Percentiles rank a stretch among this genome's conserved stretches.
These are phyloP conservation scores for Scedosporium minutisporum DNA, from an alignment of 2,329 filamentous ascomycete species.

Conservation along the genomic window DNA sequence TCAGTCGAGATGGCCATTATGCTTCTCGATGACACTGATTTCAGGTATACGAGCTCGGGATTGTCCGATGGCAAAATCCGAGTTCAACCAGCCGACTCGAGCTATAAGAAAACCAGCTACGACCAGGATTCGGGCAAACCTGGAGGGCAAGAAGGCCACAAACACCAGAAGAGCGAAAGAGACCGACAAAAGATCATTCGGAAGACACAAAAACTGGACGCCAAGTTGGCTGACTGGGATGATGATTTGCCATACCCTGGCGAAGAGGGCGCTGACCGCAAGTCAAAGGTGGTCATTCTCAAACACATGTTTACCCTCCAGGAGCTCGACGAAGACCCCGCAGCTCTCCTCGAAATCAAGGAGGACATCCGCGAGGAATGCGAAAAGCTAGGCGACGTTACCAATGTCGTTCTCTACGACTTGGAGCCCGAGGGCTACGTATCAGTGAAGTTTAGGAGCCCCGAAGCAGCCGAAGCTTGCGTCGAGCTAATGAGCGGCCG, in stretches of 20 bases:
- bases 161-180: constrained; percentile 44
- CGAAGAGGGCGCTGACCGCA: constrained; percentile 26
- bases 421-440: constrained; percentile 76
- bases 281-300: constrained; percentile 71
- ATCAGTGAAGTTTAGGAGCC: constrained; percentile 69
- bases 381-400: constrained; percentile 74
- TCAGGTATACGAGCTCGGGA: constrained; percentile 52
- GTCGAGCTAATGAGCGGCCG: constrained; percentile 69
- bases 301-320: constrained; percentile 87
- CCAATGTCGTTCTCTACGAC: constrained; percentile 86
- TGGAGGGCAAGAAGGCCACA: constrained; percentile 29
- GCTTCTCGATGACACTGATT: constrained; percentile 72
- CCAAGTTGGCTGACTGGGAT: constrained; percentile 89
- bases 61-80: constrained; percentile 57
- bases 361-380: constrained; percentile 90
- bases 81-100: constrained; percentile 77
- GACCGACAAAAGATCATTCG: constrained; percentile 86
- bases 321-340: constrained; percentile 77
- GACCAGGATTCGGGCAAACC: constrained; percentile 26
- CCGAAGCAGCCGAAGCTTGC: constrained; percentile 62
- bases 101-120: constrained; percentile 82
- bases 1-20: constrained; percentile 81
- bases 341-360: constrained; percentile 80
- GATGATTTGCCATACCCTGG: constrained; percentile 61
- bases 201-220: constrained; percentile 83